Percentiles rank a stretch among this genome's conserved stretches.
Evolutionary conservation across 2,329 filamentous ascomycete genomes (phyloP).

Genomic region (Gyromitra esculenta): DNA sequence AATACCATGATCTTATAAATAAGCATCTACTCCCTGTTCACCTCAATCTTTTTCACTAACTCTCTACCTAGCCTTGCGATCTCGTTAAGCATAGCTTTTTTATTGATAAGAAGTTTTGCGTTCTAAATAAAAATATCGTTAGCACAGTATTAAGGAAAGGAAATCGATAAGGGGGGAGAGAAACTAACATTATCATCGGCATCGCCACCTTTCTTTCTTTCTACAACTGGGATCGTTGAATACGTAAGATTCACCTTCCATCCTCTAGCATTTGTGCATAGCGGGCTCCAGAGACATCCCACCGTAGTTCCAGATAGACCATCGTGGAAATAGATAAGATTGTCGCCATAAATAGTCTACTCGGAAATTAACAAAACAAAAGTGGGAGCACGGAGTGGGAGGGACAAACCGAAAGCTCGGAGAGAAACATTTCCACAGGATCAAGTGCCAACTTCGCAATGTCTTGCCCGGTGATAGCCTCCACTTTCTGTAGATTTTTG

Average conservation of each 20-base stretch:
- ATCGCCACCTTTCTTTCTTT: conserved; percentile 20
- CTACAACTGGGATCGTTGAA: conserved; percentile 68
- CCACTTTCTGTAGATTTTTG: conserved; percentile 78
- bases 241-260: conserved; percentile 79
- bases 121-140: conserved; percentile 55
- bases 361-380: background rate
- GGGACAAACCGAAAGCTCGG: conserved; percentile 63
- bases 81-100: conserved; percentile 74
- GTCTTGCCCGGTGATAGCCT: conserved; percentile 60
- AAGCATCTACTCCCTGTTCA: conserved; percentile 57
- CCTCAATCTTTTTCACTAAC: conserved; percentile 74
- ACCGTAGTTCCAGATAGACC: conserved; percentile 59
- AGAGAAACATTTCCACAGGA: conserved; percentile 71
- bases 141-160: background rate
- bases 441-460: conserved; percentile 66
- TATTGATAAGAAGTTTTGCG: conserved; percentile 71
- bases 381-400: background rate
- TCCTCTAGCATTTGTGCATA: conserved; percentile 64
- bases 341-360: conserved; percentile 71
- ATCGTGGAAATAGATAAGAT: conserved; percentile 82
- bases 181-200: conserved; percentile 28
- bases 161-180: background rate
- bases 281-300: conserved; percentile 68
- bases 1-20: background rate
- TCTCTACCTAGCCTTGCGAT: conserved; percentile 75